Conservation (phyloP, 768 basidiomycete species). For the Panaeolus papilionaceus region DNA sequence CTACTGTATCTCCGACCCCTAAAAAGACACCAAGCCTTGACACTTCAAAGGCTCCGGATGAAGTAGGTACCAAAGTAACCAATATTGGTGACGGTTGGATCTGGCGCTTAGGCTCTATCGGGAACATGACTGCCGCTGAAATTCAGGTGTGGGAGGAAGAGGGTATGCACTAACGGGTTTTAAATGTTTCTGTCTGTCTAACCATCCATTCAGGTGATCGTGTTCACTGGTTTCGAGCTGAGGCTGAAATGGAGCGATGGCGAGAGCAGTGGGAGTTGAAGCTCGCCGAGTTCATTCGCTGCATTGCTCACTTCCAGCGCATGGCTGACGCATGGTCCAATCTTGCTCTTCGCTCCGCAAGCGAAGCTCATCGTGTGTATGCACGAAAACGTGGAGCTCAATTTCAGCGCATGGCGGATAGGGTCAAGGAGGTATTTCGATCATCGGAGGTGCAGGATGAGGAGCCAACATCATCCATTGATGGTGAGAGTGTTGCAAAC, state of each 20-base stretch:
- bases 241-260: slow-evolving; percentile 35
- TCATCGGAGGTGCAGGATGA: background rate
- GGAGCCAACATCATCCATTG: background rate
- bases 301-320: slow-evolving; percentile 23
- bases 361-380: background rate
- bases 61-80: background rate
- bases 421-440: background rate
- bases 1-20: background rate
- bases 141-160: background rate
- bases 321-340: slow-evolving; percentile 23
- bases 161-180: background rate
- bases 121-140: background rate
- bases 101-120: background rate
- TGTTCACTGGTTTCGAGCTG: slow-evolving; percentile 36
- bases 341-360: background rate
- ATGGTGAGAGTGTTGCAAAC: background rate
- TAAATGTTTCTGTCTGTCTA: too few relatives aligned
- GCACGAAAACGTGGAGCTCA: background rate
- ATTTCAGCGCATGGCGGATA: background rate
- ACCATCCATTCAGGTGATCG: too few relatives aligned
- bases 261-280: slow-evolving; percentile 32
- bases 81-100: background rate
- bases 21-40: background rate
- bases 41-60: background rate
- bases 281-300: slow-evolving; percentile 31